Base-by-base conservation (phyloP, 441 rosid species). In the Adansonia gregorii region DNA sequence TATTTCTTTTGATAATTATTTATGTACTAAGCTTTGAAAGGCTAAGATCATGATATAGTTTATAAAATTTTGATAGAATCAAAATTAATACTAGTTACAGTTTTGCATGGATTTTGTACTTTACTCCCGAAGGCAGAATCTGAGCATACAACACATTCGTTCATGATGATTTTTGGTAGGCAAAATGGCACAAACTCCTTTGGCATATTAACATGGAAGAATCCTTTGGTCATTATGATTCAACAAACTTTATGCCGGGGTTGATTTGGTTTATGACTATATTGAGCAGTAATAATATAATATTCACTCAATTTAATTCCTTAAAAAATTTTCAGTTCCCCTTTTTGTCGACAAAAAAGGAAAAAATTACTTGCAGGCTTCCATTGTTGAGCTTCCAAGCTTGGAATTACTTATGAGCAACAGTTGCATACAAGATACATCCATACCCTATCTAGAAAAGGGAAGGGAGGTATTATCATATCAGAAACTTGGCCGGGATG, bases 401-500 rank as follows among this genome's bases (percentile, higher is more conserved):
- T 60, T 24, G n/a, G 65, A 27, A 67, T 20, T 67, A 48, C 17
- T 48, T 11, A 46, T 20, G 39, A 67, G 12, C 4, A 67, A 45
- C 35, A 19, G 9, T 19, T 19, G 72, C 27, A 46, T 45, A 14
- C 58, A 48, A 46, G 12, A 52, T 51, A 15, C 45, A 70, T 70
- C 24, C 46, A 51, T 70, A 52, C 27, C 20, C 6, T 48, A 22
- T 48, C 19, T 35, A 22, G 15, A 54, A 35, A 5, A 46, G 8
- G 61, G 9, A n/a, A 71, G 46, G 52, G 63, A 49, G 51, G n/a
- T 46, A 48, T 12, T 24, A 54, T 15, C 8, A 39, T 46, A 78
- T 73, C 70, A 43, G 72, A 70, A 79, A 66, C 52, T 73, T 39
- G 75, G 79, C 45, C 76, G 35, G 27, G 79, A 78, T 43, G 80